Base-by-base conservation (phyloP, 1,284 basidiomycete genomes). In the Boletus mariae region DNA sequence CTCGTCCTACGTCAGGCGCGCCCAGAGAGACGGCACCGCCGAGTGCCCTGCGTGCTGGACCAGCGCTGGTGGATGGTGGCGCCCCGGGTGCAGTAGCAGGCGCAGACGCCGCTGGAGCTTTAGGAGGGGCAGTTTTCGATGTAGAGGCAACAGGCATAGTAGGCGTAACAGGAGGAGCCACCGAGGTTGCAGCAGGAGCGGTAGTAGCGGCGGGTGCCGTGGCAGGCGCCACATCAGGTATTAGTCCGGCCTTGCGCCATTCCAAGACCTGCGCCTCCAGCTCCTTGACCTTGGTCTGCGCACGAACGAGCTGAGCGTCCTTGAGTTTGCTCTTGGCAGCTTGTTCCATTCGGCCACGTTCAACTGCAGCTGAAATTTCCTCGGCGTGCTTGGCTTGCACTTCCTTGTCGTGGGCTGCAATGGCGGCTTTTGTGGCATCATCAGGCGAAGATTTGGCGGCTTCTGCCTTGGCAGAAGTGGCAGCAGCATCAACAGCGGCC, bases 261-360 rank as follows among this genome's bases (percentile, higher is more conserved):
- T 78, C 77, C 41, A 79, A 66, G 15, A 87, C 75, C 55, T 83
- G 78, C 2, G 75, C 76, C 62, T 90, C 87, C 32, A 87, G 70
- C 8, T 84, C 81, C 69, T 87, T 88, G 45, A 88, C 69, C 55
- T 75, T 79, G 52, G 69, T 71, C 62, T 86, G 82, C 12, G 79
- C 72, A 45, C 74, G 78, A 31, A 82, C 73, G 15, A 90, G 71
- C 60, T 85, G 84, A 3, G 73, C 70, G 58, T 90, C 87, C 70
- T 89, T 90, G 46, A 90, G 59, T 65, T 83, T 87, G 38, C 73
- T 64, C 70, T 86, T 87, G 20, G 80, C 73, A 1, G 62, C 71
- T 46, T 77, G 74, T 58, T 90, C 87, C 70, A 78, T 74, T 47
- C 87, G 73, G 3, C 87, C 87, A 4, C 79, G 72, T 45, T 90